Evolutionary conservation across 2,329 filamentous ascomycete genomes (phyloP).

Genomic region (Ilyonectria sp.): DNA sequence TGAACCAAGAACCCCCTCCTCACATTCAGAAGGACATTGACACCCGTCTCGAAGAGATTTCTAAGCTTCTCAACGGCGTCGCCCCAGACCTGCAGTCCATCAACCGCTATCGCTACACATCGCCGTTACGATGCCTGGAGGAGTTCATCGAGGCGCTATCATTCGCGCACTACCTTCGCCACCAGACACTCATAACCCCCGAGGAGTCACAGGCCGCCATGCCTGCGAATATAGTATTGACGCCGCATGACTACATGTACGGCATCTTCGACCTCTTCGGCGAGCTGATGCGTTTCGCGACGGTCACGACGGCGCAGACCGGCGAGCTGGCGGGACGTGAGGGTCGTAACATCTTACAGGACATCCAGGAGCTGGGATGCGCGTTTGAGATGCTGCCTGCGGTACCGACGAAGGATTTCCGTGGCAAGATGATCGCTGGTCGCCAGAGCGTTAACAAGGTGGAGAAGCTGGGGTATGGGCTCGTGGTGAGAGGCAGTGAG

Average conservation of each 20-base stretch:
- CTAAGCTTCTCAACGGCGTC: conserved; percentile 76
- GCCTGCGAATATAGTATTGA: conserved; percentile 73
- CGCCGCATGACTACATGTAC: conserved; percentile 88
- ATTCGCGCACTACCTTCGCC: conserved; percentile 89
- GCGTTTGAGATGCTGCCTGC: conserved; percentile 82
- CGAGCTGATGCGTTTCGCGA: conserved; percentile 97
- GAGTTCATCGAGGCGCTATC: conserved; percentile 94
- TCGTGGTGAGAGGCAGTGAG: conserved; percentile 89
- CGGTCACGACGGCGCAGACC: conserved; percentile 86
- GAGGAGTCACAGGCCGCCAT: conserved; percentile 70
- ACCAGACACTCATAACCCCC: conserved; percentile 80
- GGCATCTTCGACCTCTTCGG: conserved; percentile 95
- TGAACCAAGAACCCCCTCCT: conserved; percentile 74
- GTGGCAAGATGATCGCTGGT: conserved; percentile 90
- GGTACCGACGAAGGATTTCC: conserved; percentile 70
- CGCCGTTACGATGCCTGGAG: conserved; percentile 88
- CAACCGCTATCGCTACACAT: conserved; percentile 86
- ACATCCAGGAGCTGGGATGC: conserved; percentile 84
- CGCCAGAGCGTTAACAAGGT: conserved; percentile 93
- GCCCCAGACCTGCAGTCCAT: conserved; percentile 82
- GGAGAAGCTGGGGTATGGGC: conserved; percentile 89
- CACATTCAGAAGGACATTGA: conserved; percentile 80
- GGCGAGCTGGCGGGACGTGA: conserved; percentile 65
- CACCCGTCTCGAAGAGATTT: conserved; percentile 79
- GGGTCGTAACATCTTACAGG: conserved; percentile 77